Evolutionary conservation across 495 filamentous ascomycete genomes (phyloP).

Genomic region (Xylaria sp.): DNA sequence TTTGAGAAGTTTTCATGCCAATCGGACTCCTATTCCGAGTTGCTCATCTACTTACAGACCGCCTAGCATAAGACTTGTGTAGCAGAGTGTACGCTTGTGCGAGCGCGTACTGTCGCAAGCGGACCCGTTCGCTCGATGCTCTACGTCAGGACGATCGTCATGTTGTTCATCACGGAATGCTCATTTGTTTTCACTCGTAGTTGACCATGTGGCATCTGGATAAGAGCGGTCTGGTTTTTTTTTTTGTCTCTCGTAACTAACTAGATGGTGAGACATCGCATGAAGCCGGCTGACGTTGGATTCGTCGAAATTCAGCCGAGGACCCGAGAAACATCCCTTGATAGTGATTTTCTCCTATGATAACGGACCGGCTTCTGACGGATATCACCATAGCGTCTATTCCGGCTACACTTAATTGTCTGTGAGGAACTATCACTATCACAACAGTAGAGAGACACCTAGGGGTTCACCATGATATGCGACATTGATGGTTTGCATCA

Average conservation of each 20-base stretch:
- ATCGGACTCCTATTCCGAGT: too few relatives aligned
- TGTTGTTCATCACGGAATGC: background rate
- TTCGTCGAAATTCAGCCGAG: background rate
- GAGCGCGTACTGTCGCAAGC: background rate
- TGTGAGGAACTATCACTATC: background rate
- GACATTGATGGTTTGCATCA: background rate
- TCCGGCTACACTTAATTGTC: background rate
- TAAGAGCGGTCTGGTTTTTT: slow-evolving; percentile 4
- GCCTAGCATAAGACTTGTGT: slow-evolving; percentile 5
- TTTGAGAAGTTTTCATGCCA: too few relatives aligned
- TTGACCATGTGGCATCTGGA: background rate
- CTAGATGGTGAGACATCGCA: slow-evolving; percentile 16
- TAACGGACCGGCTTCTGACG: background rate
- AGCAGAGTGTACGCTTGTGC: background rate
- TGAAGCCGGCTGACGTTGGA: slow-evolving; percentile 14
- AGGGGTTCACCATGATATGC: background rate
- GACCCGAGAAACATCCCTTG: slow-evolving; percentile 3
- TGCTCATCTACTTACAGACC: background rate
- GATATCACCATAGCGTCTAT: background rate
- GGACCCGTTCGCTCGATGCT: too few relatives aligned
- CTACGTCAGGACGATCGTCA: background rate
- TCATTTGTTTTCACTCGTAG: background rate
- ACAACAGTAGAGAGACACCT: background rate
- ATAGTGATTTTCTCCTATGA: background rate
- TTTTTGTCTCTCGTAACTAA: background rate